Evolutionary conservation across 208 protist genomes (phyloP).

Genomic region (Trypanosoma scelopori): DNA sequence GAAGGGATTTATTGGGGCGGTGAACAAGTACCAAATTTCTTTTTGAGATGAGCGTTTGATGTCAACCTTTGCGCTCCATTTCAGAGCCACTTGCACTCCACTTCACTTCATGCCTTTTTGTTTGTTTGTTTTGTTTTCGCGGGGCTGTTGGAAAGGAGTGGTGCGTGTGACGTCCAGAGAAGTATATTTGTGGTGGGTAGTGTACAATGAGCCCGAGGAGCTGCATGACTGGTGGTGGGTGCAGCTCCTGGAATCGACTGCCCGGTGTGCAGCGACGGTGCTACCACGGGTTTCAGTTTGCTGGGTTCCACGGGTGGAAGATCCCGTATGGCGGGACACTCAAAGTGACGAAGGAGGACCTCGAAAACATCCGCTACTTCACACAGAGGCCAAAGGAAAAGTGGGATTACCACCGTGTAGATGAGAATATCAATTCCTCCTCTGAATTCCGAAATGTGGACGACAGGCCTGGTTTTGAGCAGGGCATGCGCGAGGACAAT

Average conservation of each 20-base stretch:
- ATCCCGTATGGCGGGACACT: constrained; percentile 59
- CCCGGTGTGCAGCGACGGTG: constrained; percentile 21
- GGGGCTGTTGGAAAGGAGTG: too few relatives aligned
- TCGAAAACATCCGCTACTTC: constrained; percentile 69
- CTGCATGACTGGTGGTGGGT: constrained; percentile 7
- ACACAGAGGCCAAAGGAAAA: constrained; percentile 61
- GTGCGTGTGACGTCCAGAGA: too few relatives aligned
- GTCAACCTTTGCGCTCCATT: too few relatives aligned
- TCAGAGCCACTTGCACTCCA: too few relatives aligned
- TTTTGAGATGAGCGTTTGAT: too few relatives aligned
- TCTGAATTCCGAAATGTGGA: constrained; percentile 75
- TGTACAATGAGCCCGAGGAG: constrained; percentile 17
- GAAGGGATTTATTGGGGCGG: too few relatives aligned
- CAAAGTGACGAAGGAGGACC: constrained; percentile 69
- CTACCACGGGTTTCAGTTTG: constrained; percentile 81
- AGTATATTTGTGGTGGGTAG: neutral
- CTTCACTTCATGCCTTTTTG: too few relatives aligned
- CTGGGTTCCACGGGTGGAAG: constrained; percentile 76
- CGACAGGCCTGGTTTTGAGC: constrained; percentile 66
- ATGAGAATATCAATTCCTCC: constrained; percentile 87
- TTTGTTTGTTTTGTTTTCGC: constrained; percentile 3
- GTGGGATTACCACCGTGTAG: constrained; percentile 88
- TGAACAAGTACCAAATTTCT: too few relatives aligned
- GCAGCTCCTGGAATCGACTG: neutral
- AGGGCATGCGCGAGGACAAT: constrained; percentile 82